A percentile compares a stretch with the other conserved stretches of the same genome.
Conservation (phyloP, 225 moss, liverwort and hornwort species). For the Pleurozium schreberi region DNA sequence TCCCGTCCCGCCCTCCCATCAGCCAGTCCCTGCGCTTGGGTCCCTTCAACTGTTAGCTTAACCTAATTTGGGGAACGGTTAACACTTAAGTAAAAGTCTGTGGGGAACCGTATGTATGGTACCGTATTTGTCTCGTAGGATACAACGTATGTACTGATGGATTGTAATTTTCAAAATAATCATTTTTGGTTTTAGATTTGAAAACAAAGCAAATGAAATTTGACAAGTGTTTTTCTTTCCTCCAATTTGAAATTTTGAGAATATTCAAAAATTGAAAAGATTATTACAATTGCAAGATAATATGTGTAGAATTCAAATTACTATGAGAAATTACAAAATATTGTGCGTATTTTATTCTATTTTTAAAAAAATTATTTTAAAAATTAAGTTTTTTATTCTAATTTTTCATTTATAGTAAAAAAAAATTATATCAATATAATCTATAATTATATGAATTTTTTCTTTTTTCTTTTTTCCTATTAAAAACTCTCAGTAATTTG, state of each 20-base stretch:
- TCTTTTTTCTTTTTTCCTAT: not conserved
- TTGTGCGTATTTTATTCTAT: fast-evolving
- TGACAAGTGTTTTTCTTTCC: fast-evolving
- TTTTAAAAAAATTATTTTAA: too few relatives aligned
- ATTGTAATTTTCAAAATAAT: not conserved
- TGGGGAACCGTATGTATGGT: not conserved
- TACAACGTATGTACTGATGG: not conserved
- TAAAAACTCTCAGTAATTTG: fast-evolving
- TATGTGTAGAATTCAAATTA: not conserved
- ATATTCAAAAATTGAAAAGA: not conserved
- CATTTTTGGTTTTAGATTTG: not conserved
- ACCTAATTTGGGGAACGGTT: not conserved
- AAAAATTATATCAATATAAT: not conserved
- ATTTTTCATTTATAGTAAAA: too few relatives aligned
- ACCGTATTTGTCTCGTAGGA: not conserved
- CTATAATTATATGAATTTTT: not conserved
- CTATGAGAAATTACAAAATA: not conserved
- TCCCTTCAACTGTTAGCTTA: not conserved
- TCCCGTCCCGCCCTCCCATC: not conserved
- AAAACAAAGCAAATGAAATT: not conserved
- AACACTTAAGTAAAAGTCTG: not conserved
- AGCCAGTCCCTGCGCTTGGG: not conserved
- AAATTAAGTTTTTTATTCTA: not conserved
- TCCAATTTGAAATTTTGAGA: too few relatives aligned
- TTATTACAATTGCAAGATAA: not conserved